These are phyloP conservation scores for Penstemon davidsonii DNA, from an alignment of 257 asterid species.

Conservation along the genomic window DNA sequence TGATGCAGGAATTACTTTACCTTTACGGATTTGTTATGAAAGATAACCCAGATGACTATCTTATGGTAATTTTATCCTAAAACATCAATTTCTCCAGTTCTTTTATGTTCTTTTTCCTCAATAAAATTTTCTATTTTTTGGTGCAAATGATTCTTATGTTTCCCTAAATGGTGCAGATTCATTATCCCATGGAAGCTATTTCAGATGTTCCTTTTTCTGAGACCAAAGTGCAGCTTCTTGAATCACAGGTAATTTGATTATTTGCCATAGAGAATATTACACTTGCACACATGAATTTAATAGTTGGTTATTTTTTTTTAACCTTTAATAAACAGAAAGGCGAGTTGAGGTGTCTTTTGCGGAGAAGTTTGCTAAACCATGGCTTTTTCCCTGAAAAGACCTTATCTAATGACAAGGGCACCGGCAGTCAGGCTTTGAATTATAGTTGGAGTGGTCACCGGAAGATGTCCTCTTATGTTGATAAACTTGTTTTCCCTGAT, in stretches of 20 bases:
- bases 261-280: background rate
- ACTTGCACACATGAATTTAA: background rate
- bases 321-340: conserved; percentile 61
- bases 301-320: background rate
- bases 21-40: conserved; percentile 83
- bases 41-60: conserved; percentile 88
- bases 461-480: conserved; percentile 61
- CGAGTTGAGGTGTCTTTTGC: conserved; percentile 76
- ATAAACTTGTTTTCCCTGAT: conserved; percentile 80
- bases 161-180: conserved; percentile 50
- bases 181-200: conserved; percentile 84
- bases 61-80: conserved; percentile 59
- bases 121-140: background rate
- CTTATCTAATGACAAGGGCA: conserved; percentile 27
- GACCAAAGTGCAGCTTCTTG: conserved; percentile 81
- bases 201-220: conserved; percentile 61
- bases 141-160: conserved; percentile 5
- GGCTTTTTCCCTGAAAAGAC: conserved; percentile 68
- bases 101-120: background rate
- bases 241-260: conserved; percentile 67
- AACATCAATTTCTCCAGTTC: background rate
- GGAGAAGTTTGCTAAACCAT: conserved; percentile 56
- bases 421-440: conserved; percentile 30
- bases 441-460: conserved; percentile 86
- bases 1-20: conserved; percentile 83